Conservation (phyloP, 2,329 filamentous ascomycete species). For the Aspergillus sp. region DNA sequence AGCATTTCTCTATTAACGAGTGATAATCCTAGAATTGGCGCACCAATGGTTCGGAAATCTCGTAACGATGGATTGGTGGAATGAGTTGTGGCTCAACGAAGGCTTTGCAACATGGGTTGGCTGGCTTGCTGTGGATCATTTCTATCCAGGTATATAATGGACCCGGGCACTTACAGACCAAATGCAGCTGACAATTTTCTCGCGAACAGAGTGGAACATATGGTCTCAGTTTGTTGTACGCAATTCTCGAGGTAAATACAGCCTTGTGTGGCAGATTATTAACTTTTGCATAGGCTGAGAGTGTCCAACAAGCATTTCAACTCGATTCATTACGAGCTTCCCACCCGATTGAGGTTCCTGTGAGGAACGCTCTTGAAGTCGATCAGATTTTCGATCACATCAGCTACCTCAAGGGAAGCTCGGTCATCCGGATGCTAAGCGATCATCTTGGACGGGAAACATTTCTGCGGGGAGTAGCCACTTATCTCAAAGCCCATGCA, state of each 20-base stretch:
- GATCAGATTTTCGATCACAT: constrained; percentile 98
- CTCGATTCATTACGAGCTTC: constrained; percentile 88
- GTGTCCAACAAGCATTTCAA: constrained; percentile 85
- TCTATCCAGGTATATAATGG: constrained; percentile 67
- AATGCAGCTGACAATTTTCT: constrained; percentile 21
- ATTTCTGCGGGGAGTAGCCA: constrained; percentile 86
- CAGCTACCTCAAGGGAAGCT: constrained; percentile 94
- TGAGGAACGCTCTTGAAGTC: constrained; percentile 89
- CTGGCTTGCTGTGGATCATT: constrained; percentile 86
- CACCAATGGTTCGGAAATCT: constrained; percentile 97
- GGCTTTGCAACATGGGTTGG: constrained; percentile 98
- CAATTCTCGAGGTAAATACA: constrained; percentile 56
- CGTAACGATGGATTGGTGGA: constrained; percentile 97
- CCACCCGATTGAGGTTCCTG: constrained; percentile 94
- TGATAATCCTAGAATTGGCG: constrained; percentile 66
- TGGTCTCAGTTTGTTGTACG: constrained; percentile 92
- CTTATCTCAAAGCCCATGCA: constrained; percentile 83
- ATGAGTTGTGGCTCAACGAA: constrained; percentile 90
- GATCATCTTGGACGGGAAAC: constrained; percentile 83
- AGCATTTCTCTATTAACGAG: constrained; percentile 2
- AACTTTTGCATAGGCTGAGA: constrained; percentile 67
- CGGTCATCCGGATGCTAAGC: constrained; percentile 93
- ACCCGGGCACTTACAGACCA: not conserved
- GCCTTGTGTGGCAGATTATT: constrained; percentile 37
- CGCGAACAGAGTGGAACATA: constrained; percentile 77